These are phyloP conservation scores for Mimosa bimucronata DNA, from an alignment of 306 rosid genomes.

Conservation along the genomic window DNA sequence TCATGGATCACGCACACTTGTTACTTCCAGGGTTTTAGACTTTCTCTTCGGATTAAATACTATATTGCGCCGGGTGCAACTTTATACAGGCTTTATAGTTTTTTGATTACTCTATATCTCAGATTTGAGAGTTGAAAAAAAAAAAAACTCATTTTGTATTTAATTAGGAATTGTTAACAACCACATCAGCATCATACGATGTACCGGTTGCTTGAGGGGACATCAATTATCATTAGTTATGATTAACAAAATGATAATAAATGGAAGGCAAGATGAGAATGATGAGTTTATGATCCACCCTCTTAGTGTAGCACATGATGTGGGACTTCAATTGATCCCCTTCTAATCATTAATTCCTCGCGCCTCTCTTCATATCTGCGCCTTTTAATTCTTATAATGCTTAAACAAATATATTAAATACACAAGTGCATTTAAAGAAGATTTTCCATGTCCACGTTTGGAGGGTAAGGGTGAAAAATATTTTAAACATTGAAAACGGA, in stretches of 20 bases:
- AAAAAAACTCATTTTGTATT: background rate
- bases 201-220: slow-evolving; percentile 12
- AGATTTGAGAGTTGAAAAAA: background rate
- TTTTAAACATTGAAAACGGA: background rate
- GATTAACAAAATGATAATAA: background rate
- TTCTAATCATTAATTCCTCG: slow-evolving; percentile 19
- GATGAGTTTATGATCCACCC: slow-evolving; percentile 34
- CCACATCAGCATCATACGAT: background rate
- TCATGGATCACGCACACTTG: background rate
- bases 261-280: slow-evolving; percentile 24
- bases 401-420: background rate
- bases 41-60: background rate
- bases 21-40: background rate
- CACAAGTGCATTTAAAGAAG: background rate
- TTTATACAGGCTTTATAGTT: background rate
- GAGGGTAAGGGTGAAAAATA: background rate
- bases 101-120: background rate
- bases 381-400: background rate
- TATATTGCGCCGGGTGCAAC: background rate
- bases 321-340: background rate
- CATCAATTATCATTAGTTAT: background rate
- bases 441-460: background rate
- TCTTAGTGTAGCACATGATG: slow-evolving; percentile 32
- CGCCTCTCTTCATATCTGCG: background rate
- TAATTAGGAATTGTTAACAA: background rate